Evolutionary conservation across 2,329 filamentous ascomycete genomes (phyloP).

Genomic region (Cytospora piceae): DNA sequence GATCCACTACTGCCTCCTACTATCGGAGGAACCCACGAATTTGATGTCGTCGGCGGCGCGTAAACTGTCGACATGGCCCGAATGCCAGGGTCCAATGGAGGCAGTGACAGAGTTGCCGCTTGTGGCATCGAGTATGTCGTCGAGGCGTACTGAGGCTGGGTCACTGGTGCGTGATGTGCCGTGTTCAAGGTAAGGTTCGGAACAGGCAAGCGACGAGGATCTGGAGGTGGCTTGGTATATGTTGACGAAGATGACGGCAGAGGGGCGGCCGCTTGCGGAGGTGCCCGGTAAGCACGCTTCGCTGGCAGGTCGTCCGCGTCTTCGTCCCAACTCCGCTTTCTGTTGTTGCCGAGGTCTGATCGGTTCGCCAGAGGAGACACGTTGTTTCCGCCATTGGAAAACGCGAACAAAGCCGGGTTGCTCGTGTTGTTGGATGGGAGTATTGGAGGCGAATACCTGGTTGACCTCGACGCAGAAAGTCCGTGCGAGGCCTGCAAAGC

Average conservation of each 20-base stretch:
- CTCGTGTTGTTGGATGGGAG: conserved; percentile 29
- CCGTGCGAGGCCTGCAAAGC: conserved; percentile 43
- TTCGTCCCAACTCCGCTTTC: conserved; percentile 57
- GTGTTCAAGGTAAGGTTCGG: conserved; percentile 73
- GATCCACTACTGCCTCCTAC: conserved; percentile 36
- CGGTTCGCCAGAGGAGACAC: conserved; percentile 54
- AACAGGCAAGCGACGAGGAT: conserved; percentile 61
- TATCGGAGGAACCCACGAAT: conserved; percentile 43
- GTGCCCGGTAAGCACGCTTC: conserved; percentile 50
- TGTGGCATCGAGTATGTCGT: conserved; percentile 40
- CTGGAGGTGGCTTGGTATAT: conserved; percentile 36
- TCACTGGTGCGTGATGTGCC: conserved; percentile 35
- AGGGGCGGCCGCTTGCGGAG: conserved; percentile 33
- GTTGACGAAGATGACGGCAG: conserved; percentile 14
- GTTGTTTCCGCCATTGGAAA: conserved; percentile 14
- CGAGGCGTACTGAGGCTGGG: conserved; percentile 40
- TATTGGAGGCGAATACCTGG: conserved; percentile 44
- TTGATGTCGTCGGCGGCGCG: conserved; percentile 52
- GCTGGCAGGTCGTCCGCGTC: conserved; percentile 58
- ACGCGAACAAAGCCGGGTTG: conserved; percentile 40
- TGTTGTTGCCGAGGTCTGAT: conserved; percentile 44
- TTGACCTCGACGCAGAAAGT: conserved; percentile 33
- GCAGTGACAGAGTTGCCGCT: conserved; percentile 56
- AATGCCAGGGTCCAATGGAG: conserved; percentile 62
- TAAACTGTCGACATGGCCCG: conserved; percentile 81